Base-by-base conservation (phyloP, 108 stramenopile species). In the Hondaea fermentalgiana region DNA sequence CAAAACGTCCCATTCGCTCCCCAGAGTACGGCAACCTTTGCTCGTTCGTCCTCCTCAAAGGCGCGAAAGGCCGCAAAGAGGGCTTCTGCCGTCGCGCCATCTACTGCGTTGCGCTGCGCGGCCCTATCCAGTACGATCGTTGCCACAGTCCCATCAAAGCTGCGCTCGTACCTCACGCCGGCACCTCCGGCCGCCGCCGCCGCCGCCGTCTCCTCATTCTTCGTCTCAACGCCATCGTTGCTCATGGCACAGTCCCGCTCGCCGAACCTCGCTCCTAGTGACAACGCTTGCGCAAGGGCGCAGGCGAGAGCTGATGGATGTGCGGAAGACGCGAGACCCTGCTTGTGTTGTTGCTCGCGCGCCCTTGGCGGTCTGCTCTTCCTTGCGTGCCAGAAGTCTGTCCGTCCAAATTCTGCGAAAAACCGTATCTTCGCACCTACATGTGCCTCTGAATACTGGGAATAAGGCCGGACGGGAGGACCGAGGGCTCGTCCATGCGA, bases 1-100 rank as follows among this genome's bases (percentile, higher is more conserved):
- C 90, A 90, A 58, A 90, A 90, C 5, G 60, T 69, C 12, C 87
- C 87, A 23, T 60, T 44, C 45, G 60, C 44, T 29, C 90, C 90
- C 23, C 55, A 57, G 23, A 90, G 58, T 12, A 90, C 88, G 5
- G 90, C 90, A 5, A 87, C 90, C 14, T n/a, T 5, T 5, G 55
- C 47, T 17, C 17, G 5, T 21, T 42, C 23, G 25, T 72, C 72
- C 17, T 44, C 72, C 21, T 89, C 89, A 25, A 89, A 89, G 19
- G 47, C 55, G 19, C 44, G 17, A 60, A 89, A 89, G 21, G 89
- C 83, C 6, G 19, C 4, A 25, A 35, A 59, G 14, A 89, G 72
- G 35, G 43, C 45, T 19, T 43, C 58, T 5, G 89, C 72, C 5
- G 89, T 53, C 51, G 23, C n/a, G 43, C 43, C 42, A 42, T 89